Evolutionary conservation across 345 rosid genomes (phyloP).

Genomic region (Salix brachista): DNA sequence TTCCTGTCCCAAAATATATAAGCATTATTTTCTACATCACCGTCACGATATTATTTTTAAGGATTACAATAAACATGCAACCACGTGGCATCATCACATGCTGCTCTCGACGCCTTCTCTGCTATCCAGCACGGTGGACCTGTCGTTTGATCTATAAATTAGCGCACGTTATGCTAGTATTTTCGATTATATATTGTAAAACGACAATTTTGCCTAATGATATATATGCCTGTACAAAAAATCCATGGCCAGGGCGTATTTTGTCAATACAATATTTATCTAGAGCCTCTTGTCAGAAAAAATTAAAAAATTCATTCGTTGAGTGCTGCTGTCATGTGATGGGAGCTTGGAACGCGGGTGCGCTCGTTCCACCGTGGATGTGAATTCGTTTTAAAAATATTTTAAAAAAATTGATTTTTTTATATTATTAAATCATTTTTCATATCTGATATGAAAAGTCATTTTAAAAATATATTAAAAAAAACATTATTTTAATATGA

Average conservation of each 20-base stretch:
- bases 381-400: too few species aligned
- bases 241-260: background rate
- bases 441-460: too few species aligned
- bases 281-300: background rate
- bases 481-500: too few species aligned
- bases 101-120: background rate
- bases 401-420: too few species aligned
- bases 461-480: too few species aligned
- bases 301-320: background rate
- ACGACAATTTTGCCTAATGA: background rate
- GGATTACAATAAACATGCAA: background rate
- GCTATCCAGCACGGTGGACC: conserved; percentile 8
- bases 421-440: too few species aligned
- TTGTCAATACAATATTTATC: background rate
- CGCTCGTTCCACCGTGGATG: too few species aligned
- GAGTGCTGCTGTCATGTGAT: background rate
- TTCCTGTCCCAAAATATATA: background rate
- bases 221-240: background rate
- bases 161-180: background rate
- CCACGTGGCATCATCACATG: conserved; percentile 40
- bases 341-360: background rate
- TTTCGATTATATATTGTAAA: background rate
- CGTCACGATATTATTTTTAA: background rate
- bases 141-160: background rate
- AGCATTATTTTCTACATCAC: conserved; percentile 1